Base-by-base conservation (phyloP, 2,329 filamentous ascomycete genomes). In the Dendrostoma leiphaemia region DNA sequence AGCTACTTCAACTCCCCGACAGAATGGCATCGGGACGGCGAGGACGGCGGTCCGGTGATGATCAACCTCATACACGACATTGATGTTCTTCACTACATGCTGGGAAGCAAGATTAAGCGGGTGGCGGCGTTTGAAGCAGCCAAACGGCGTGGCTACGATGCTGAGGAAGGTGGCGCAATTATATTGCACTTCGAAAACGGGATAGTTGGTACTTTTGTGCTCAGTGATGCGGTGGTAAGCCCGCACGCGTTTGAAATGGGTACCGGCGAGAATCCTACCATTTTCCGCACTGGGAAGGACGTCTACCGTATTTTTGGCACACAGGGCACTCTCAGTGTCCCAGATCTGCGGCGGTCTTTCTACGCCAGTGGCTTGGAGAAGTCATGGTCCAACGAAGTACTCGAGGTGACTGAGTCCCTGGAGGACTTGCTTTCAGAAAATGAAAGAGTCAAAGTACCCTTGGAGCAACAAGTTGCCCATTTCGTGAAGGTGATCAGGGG, bases 21-120 rank as follows among this genome's bases (percentile, higher is more conserved):
- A 0, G 72, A 74, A 35, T 84, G 82, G 81, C 49, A 48, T 4
- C 72, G 78, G 13, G 69, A 72, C 6, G 61, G 65, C 4, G 52
- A 59, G 2, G 65, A 69, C 2, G 76, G 75, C 1, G 81, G 80
- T 0, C 74, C 78, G 0, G 67, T 84, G 7, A 67, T 78, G 3
- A 84, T 84, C 56, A 85, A 85, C 61, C 67, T 85, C 40, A 74
- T 84, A n/a, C 82, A 85, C 60, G 82, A 85, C 47, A 68, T 85
- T 35, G 82, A 85, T 56, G 66, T 83, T 0, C 67, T 85, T 17
- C 81, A 84, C 44, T 76, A 78, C 63, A 67, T 84, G 1, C 73
- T 85, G 24, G 80, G 81, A 0, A 74, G 78, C 0, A 37, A 13
- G 5, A 78, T 85, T 24, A 62, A 63, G 0, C 69, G 76, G 0